Evolutionary conservation across 2,329 filamentous ascomycete genomes (phyloP), one percentile per base, ranked within the genome.

Genomic region (Didymellaceae sp.): DNA sequence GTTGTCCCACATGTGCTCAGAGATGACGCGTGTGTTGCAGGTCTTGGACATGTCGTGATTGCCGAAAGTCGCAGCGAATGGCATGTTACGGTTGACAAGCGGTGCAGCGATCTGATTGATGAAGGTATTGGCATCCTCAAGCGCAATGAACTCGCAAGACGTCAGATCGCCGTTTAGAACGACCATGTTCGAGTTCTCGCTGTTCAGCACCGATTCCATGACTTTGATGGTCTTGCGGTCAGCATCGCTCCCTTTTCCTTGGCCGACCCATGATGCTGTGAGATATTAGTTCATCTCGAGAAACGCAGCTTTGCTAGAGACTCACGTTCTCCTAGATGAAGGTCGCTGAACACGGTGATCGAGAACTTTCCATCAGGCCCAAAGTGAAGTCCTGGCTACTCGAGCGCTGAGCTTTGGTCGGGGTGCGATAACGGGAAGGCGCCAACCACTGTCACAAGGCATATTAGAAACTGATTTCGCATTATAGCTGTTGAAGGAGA

Each of bases 131-230:
- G 42, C 45, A 18, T 62, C 53, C 2, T 57, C 45, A 8, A 58
- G 48, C 8, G 45, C 54, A 4, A 67, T 49, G 37, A 59, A 62
- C 51, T 90, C 86, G 30, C 87, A 86, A 0, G 86, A 87, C 45
- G 89, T 85, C 3, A 90, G 75, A 59, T 90, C 88, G 11, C 88
- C 87, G 45, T 89, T 90, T 21, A 90, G 70, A 0, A 90, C 82
- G 0, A 87, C 86, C 0, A 90, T 76, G 30, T 84, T 76, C 0
- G 83, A 80, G 0, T 52, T 60, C 50, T 89, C 86, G 0, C 67
- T 70, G 26, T 83, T 76, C 1, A 90, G 77, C 5, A 90, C 74
- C 0, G 75, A 72, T 40, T 78, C 77, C 60, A 90, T 82, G 0
- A 88, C 83, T 4, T 71, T 58, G 4, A 81, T 71, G 0, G 83